phyloP scores from a whole-genome alignment of 768 basidiomycete genomes.

The Suillus spraguei region DNA sequence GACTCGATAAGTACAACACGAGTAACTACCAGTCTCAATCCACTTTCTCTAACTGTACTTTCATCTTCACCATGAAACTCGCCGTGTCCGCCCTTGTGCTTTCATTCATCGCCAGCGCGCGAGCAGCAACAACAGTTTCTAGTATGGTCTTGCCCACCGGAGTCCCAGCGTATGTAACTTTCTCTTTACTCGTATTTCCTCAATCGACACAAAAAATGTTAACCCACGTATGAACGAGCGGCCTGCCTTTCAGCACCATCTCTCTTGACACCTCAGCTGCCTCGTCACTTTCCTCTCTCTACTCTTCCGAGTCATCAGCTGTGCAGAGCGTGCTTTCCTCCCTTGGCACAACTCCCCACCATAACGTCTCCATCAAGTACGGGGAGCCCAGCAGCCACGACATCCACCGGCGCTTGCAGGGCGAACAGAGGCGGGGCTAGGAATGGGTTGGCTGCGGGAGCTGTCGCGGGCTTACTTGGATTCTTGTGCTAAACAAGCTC shows the following conservation, averaged over 20 bases:
- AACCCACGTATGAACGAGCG: conserved; percentile 23
- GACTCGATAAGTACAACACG: not conserved
- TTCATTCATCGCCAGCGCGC: conserved; percentile 12
- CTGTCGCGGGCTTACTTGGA: too few relatives aligned
- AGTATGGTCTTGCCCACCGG: conserved; percentile 18
- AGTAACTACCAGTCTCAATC: not conserved
- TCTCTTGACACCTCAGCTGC: conserved; percentile 28
- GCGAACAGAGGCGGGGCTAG: too few relatives aligned
- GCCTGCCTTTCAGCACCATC: conserved; percentile 18
- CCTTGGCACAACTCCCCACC: too few relatives aligned
- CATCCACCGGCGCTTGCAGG: too few relatives aligned
- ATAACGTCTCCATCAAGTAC: too few relatives aligned
- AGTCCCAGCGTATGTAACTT: conserved; percentile 23
- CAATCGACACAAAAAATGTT: too few relatives aligned
- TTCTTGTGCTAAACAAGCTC: too few relatives aligned
- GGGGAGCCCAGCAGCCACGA: too few relatives aligned
- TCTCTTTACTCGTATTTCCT: not conserved
- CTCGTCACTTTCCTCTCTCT: conserved; percentile 27
- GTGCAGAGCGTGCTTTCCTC: conserved; percentile 12
- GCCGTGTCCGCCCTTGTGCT: conserved; percentile 10
- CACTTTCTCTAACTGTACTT: not conserved
- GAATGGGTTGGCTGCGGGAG: too few relatives aligned
- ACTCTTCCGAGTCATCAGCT: conserved; percentile 28
- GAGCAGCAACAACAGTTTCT: not conserved
- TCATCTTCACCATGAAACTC: conserved; percentile 18